Conservation (phyloP, 2,329 filamentous ascomycete genomes). For the Xylariaceae sp. region DNA sequence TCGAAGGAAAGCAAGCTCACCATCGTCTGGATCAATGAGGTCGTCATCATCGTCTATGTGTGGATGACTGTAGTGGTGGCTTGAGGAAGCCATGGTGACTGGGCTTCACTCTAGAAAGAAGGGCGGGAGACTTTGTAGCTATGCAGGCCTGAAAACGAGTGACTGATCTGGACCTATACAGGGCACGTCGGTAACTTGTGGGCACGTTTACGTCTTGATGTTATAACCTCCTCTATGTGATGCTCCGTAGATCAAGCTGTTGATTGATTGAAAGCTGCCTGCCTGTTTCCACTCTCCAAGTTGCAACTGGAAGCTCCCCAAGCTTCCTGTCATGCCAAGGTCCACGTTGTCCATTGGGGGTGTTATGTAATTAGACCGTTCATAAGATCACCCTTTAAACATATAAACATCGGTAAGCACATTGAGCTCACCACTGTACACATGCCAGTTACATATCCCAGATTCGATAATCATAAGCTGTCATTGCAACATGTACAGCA, state of each 20-base stretch:
- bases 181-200: too few species aligned
- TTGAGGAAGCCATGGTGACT: constrained; percentile 41
- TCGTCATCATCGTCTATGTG: constrained; percentile 61
- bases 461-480: too few species aligned
- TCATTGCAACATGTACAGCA: too few species aligned
- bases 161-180: too few species aligned
- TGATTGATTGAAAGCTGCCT: constrained; percentile 8
- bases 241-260: neutral
- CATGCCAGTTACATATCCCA: too few species aligned
- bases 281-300: neutral
- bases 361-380: constrained; percentile 6
- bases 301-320: neutral
- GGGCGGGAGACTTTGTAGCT: too few species aligned
- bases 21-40: constrained; percentile 74
- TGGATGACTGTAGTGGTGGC: constrained; percentile 55
- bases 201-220: too few species aligned
- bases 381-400: neutral
- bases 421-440: too few species aligned
- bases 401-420: too few species aligned
- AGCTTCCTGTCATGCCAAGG: neutral
- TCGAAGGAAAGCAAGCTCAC: constrained; percentile 38
- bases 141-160: too few species aligned
- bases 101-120: too few species aligned
- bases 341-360: constrained; percentile 17
- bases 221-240: too few species aligned